Conservation (phyloP, 2,329 filamentous ascomycete species). For the Paramyrothecium sp. region DNA sequence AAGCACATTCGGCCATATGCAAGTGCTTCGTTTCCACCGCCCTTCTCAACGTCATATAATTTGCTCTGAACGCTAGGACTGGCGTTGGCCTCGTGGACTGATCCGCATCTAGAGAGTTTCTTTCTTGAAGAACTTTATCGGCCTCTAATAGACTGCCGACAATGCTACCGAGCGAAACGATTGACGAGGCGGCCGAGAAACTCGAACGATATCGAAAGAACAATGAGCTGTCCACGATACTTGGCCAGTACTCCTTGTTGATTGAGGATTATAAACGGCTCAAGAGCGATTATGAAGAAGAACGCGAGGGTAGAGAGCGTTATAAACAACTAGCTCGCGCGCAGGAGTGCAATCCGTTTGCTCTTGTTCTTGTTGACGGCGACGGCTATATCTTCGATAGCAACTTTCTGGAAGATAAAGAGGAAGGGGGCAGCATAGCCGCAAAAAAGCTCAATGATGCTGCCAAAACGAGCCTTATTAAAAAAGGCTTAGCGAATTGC, state of each 20-base stretch:
- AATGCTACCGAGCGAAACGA: too few species aligned
- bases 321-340: constrained; percentile 52
- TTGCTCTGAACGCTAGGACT: too few species aligned
- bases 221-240: constrained; percentile 23
- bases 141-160: too few species aligned
- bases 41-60: too few species aligned
- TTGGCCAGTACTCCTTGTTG: constrained; percentile 32
- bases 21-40: too few species aligned
- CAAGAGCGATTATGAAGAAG: constrained; percentile 57
- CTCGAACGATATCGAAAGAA: constrained; percentile 27
- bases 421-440: constrained; percentile 54
- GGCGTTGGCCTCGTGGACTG: too few species aligned
- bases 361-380: constrained; percentile 60
- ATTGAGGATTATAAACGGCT: constrained; percentile 54
- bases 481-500: constrained; percentile 46
- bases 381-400: constrained; percentile 57
- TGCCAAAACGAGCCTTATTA: constrained; percentile 45
- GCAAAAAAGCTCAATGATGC: constrained; percentile 52
- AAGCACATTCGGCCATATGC: too few species aligned
- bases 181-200: constrained; percentile 19
- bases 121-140: too few species aligned
- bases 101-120: too few species aligned
- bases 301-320: constrained; percentile 49
- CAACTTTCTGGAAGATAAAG: constrained; percentile 41
- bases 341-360: constrained; percentile 55